phyloP scores from a whole-genome alignment of 305 asterid genomes.

The Stenogyne calaminthoides region DNA sequence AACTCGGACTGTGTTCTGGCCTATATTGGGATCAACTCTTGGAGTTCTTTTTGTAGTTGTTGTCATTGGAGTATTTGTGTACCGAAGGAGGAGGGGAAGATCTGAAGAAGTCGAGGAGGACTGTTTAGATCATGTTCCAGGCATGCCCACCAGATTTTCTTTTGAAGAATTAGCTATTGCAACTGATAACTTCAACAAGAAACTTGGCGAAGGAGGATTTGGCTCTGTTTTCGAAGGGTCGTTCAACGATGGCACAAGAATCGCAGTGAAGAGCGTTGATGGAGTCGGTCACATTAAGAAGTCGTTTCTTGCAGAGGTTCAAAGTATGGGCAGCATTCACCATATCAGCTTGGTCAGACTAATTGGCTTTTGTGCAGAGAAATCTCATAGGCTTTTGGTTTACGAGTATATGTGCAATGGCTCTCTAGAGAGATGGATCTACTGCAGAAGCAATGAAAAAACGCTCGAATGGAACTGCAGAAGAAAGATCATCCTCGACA shows the following conservation, averaged over 20 bases:
- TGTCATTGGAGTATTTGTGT: constrained; percentile 17
- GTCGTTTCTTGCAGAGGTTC: constrained; percentile 46
- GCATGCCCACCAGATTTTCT: constrained; percentile 47
- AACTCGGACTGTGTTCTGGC: background rate
- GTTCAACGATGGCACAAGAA: too few species aligned
- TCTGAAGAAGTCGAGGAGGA: constrained; percentile 37
- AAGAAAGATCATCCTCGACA: constrained; percentile 31
- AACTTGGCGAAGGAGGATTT: too few species aligned
- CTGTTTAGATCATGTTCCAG: constrained; percentile 45
- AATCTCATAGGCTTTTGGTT: too few species aligned
- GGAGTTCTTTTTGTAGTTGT: constrained; percentile 9
- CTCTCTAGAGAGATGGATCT: constrained; percentile 45
- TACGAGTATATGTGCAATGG: constrained; percentile 31
- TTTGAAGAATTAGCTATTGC: constrained; percentile 31
- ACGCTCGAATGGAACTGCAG: constrained; percentile 32
- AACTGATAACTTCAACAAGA: constrained; percentile 39
- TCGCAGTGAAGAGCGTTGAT: too few species aligned
- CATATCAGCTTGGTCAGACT: too few species aligned
- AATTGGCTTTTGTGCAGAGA: too few species aligned
- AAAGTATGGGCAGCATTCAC: constrained; percentile 30
- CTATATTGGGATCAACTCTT: constrained; percentile 24
- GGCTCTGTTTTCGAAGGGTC: too few species aligned
- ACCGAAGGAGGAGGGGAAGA: constrained; percentile 23
- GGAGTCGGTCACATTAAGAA: constrained; percentile 39
- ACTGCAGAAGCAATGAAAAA: background rate